Evolutionary conservation across 331 rosid species (phyloP).

Genomic region (Telfairia occidentalis): DNA sequence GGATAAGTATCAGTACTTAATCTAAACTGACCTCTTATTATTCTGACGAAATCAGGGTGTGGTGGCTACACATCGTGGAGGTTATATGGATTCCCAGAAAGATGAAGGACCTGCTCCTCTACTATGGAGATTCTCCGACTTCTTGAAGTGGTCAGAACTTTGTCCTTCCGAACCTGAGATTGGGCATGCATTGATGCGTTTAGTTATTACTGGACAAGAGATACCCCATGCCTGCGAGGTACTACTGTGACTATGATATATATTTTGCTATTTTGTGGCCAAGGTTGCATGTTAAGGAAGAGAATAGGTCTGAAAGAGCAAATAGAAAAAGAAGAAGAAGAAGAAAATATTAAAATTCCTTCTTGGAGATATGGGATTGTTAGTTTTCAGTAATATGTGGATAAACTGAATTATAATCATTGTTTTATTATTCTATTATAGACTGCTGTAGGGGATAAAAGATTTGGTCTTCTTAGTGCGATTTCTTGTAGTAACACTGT

Average conservation of each 20-base stretch:
- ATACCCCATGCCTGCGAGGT: constrained; percentile 98
- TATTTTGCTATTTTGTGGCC: not conserved
- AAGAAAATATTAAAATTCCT: not conserved
- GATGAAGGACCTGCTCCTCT: constrained; percentile 99
- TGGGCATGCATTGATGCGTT: constrained; percentile 95
- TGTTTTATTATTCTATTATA: not conserved
- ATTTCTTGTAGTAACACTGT: not conserved
- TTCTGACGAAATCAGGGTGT: constrained; percentile 48
- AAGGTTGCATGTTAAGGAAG: not conserved
- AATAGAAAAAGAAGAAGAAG: not conserved
- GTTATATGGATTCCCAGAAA: constrained; percentile 91
- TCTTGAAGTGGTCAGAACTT: constrained; percentile 98
- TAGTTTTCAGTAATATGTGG: not conserved
- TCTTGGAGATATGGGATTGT: not conserved
- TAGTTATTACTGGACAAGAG: constrained; percentile 98
- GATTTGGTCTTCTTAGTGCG: not conserved
- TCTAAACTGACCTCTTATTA: constrained; percentile 7
- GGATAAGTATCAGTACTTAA: not conserved
- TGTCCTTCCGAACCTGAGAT: constrained; percentile 93
- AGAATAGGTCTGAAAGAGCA: not conserved
- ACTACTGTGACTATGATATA: not conserved
- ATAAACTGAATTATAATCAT: not conserved
- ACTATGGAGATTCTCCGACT: constrained; percentile 90
- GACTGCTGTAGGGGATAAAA: not conserved
- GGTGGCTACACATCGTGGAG: constrained; percentile 98